Percentiles rank a stretch among this genome's conserved stretches.
Conservation (phyloP, 192 early-diverging fungal species). For the Coemansia sp. region DNA sequence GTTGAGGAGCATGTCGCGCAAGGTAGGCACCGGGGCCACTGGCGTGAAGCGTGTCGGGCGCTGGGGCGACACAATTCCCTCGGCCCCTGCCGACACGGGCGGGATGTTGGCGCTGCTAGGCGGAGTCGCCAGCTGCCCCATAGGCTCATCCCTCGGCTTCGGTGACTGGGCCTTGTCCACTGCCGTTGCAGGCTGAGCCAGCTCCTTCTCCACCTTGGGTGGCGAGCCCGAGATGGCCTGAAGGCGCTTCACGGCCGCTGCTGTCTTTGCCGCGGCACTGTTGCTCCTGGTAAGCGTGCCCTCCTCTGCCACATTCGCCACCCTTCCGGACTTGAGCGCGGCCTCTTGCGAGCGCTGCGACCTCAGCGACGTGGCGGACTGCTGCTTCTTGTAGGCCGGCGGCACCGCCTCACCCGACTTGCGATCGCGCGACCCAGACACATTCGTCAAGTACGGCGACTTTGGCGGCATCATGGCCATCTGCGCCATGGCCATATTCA, state of each 20-base stretch:
- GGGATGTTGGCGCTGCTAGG: constrained; percentile 3
- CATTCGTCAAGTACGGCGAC: constrained; percentile 36
- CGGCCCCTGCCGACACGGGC: constrained; percentile 1
- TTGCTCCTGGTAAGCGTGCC: constrained; percentile 26
- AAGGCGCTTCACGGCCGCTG: constrained; percentile 34
- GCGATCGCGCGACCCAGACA: not conserved
- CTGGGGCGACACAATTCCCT: constrained; percentile 6
- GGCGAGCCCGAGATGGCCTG: constrained; percentile 18
- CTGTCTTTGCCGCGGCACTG: constrained; percentile 40
- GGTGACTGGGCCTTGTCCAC: not conserved
- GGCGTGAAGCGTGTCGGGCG: constrained; percentile 6
- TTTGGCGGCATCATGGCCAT: constrained; percentile 44
- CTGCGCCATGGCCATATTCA: constrained; percentile 40
- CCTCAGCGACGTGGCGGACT: constrained; percentile 9
- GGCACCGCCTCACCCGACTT: too few relatives aligned
- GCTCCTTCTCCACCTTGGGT: not conserved
- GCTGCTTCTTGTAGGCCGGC: constrained; percentile 1
- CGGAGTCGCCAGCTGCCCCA: constrained; percentile 12
- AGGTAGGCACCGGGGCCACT: constrained; percentile 21
- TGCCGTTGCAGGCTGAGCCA: not conserved
- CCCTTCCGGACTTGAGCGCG: not conserved
- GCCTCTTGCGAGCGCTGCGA: constrained; percentile 17
- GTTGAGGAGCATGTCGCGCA: constrained; percentile 41
- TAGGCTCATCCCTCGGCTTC: not conserved
- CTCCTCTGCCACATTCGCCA: not conserved